Base-by-base conservation (phyloP, 371 early-diverging fungal genomes). In the Phascolomyces articulosus region DNA sequence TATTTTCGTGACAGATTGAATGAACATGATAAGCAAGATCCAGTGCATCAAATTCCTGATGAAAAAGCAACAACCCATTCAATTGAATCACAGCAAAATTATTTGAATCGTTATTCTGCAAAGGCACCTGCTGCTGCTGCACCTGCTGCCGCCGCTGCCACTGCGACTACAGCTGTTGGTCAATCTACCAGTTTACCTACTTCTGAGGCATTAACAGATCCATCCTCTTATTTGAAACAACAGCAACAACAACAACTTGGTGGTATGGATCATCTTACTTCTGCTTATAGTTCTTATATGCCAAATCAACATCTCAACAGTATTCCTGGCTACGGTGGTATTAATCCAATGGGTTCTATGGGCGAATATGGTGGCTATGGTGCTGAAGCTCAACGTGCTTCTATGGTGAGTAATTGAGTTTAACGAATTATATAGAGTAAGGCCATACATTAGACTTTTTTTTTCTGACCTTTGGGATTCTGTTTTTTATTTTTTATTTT, bases 211-310 rank as follows among this genome's bases (percentile, higher is more conserved):
- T 21, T 44, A 11, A 23, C 40, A 24, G 54, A 49, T 49, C 51
- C 23, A 28, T 20, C 53, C 26, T 44, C 55, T 20, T 56, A 55
- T 27, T 31, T 56, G 20, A 44, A 55, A 28, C 56, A 65, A 40
- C 63, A 58, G 24, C 65, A 51, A 40, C 60, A 44, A 8, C 68
- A 54, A 27, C 54, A 21, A n/a, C 67, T 13, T 20, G 70, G 71
- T 65, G 79, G 79, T 51, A 77, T 82, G 76, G 89, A 87, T 49
- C 86, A 79, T 34, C 75, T 86, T 55, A 75, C 76, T 13, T 82
- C 84, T 26, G 85, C 84, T 13, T 87, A 88, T 49, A 60, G 47
- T 29, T 85, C 75, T 2, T 81, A 83, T 61, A 56, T 81, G 44
- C 81, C 82, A 20, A 71, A 65, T 38, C 74, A 65, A 47, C 65